Conservation (phyloP, 345 rosid genomes). For the Citrus glauca region DNA sequence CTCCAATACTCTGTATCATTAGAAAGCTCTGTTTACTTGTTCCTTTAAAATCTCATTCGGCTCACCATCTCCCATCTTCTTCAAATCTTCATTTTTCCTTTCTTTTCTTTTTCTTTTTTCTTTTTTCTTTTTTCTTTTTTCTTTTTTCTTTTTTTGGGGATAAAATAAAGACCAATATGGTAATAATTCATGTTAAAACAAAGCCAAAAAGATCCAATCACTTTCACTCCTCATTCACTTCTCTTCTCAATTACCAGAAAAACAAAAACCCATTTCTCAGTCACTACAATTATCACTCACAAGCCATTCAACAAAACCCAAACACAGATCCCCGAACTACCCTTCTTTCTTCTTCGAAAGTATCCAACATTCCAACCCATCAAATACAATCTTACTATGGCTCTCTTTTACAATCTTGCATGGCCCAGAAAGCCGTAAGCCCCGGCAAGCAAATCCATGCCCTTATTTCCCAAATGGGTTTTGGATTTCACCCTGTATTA, state of each 20-base stretch:
- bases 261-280: background rate
- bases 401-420: constrained; percentile 19
- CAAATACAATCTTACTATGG: constrained; percentile 8
- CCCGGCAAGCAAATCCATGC: constrained; percentile 35
- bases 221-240: background rate
- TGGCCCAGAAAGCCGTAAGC: constrained; percentile 20
- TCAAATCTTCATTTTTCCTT: background rate
- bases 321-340: background rate
- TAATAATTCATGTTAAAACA: no score
- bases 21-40: background rate
- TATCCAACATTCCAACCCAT: background rate
- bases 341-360: background rate
- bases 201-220: background rate
- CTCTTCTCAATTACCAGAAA: background rate
- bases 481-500: constrained; percentile 12
- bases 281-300: background rate
- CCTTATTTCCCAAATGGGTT: constrained; percentile 21
- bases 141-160: no score
- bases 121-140: background rate
- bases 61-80: background rate
- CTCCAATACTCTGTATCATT: background rate
- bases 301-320: background rate
- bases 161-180: background rate
- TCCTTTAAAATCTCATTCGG: background rate
- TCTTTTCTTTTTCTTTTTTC: background rate